phyloP scores from a whole-genome alignment of 805 yeast species.

The Candida tammaniensis region DNA sequence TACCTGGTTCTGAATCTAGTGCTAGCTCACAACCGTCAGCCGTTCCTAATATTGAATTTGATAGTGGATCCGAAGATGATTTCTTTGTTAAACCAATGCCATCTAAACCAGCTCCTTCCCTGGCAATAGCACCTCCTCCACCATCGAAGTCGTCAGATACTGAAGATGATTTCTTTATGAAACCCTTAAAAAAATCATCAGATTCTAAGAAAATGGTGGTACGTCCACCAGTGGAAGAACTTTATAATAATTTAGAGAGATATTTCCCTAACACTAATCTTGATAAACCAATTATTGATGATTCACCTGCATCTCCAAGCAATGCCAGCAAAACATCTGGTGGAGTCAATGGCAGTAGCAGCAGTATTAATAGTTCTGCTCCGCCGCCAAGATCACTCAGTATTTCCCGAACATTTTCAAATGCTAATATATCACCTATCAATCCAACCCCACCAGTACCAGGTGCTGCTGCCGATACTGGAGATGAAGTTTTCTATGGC shows the following conservation, averaged over 20 bases:
- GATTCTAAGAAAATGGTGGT: conserved; percentile 47
- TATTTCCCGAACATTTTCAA: conserved; percentile 43
- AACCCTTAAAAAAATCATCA: conserved; percentile 19
- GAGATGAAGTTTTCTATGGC: conserved; percentile 35
- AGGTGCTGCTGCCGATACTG: conserved; percentile 18
- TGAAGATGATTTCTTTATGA: conserved; percentile 63
- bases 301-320: conserved; percentile 55
- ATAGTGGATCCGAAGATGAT: conserved; percentile 27
- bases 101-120: too few relatives aligned
- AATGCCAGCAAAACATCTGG: background rate
- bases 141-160: too few relatives aligned
- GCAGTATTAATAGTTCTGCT: conserved; percentile 1
- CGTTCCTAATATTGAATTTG: conserved; percentile 16
- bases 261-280: conserved; percentile 91
- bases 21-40: too few relatives aligned
- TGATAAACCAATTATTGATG: conserved; percentile 85
- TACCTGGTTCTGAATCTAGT: conserved; percentile 22
- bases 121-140: background rate
- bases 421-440: conserved; percentile 39
- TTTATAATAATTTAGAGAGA: conserved; percentile 85
- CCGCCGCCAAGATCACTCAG: conserved; percentile 13
- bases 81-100: conserved; percentile 30
- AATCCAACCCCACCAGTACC: conserved; percentile 14
- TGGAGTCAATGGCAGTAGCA: conserved; percentile 13
- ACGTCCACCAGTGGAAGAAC: conserved; percentile 93